Evolutionary conservation across 2,329 filamentous ascomycete species (phyloP), one percentile per base, ranked within the genome.

Genomic region (Penicillium olsonii): DNA sequence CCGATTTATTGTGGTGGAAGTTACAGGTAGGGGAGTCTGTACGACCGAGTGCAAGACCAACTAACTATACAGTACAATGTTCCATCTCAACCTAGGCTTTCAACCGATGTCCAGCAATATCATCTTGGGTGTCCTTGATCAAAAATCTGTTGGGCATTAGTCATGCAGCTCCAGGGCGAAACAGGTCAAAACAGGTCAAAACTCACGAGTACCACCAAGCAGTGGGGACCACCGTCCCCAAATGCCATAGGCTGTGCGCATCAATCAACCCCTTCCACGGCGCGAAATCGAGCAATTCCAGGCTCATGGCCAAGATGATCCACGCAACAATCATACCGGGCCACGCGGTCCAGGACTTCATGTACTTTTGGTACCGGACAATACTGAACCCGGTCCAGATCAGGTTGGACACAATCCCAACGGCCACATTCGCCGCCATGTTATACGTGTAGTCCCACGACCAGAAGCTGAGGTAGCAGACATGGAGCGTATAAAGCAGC

Each of bases 381-480:
- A 88, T 83, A 67, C 88, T 92, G 72, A 95, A 96, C 70, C 83
- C 87, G 37, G 80, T 88, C 94, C 94, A 97, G 50, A 97, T 74
- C 4, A 85, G 44, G 63, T 97, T 96, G 66, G 91, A 87, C 4
- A 92, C 70, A 34, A 91, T 77, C 3, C 94, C 94, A 10, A 88
- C 83, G 3, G 81, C 84, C 17, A 99, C 88, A 64, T 97, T 99
- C 43, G 92, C 94, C 1, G 87, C 84, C 91, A 99, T 97, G 69
- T 99, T 99, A 75, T 99, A 99, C 5, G 87, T 88, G 69, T 99
- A 99, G 71, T 97, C 88, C 88, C 94, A 99, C 15, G 80, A 78
- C 78, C 92, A 89, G 60, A 90, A 83, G 65, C 87, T 90, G 46
- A 99, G 79, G 69, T 96, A 99, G 38, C 77, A 81, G 40, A 96